A percentile compares a stretch with the other conserved stretches of the same genome.
phyloP scores from a whole-genome alignment of 345 rosid genomes.

The Sonneratia caseolaris region DNA sequence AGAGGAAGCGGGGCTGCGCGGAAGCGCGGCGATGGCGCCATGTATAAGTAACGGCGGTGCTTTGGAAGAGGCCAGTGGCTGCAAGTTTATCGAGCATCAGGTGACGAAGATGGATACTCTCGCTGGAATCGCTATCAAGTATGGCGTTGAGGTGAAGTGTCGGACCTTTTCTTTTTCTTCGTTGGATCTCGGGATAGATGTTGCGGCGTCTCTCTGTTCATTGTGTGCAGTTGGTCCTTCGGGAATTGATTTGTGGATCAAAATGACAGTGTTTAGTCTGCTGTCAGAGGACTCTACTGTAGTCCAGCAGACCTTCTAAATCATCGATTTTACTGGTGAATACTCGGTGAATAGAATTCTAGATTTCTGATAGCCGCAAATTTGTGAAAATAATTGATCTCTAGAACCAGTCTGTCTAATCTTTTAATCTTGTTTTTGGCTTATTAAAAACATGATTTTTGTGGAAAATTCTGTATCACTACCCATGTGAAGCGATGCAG shows the following conservation, averaged over 20 bases:
- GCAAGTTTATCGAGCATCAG: conserved; percentile 37
- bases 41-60: conserved; percentile 14
- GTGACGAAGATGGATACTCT: conserved; percentile 60
- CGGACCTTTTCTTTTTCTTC: not conserved
- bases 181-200: not conserved
- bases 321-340: not conserved
- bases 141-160: conserved; percentile 52
- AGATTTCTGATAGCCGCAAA: not conserved
- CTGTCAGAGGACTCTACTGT: not conserved
- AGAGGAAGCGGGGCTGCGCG: conserved; percentile 1
- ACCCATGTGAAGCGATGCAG: not conserved
- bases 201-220: not conserved
- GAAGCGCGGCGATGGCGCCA: conserved; percentile 27
- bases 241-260: not conserved
- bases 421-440: not conserved
- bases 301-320: not conserved
- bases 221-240: not conserved
- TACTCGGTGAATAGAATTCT: not conserved
- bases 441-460: not conserved
- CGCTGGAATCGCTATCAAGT: conserved; percentile 65
- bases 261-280: not conserved
- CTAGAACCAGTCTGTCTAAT: not conserved
- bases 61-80: conserved; percentile 7
- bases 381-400: not conserved
- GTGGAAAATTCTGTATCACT: not conserved